Conservation (phyloP, 768 basidiomycete genomes). For the Serendipita sp. region DNA sequence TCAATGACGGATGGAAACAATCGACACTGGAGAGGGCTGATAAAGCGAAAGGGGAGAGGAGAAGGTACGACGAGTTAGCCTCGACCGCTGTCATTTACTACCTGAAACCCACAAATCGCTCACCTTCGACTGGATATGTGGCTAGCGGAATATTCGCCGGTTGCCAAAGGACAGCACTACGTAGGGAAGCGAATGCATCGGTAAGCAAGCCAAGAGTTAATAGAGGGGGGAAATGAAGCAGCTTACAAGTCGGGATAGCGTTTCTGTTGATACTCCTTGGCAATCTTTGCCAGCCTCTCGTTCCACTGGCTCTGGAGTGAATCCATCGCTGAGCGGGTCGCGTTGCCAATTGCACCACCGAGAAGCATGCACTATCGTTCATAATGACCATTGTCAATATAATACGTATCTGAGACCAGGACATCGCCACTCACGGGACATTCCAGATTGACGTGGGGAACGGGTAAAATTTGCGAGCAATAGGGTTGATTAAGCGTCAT, state of each 20-base stretch:
- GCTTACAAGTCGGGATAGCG: constrained; percentile 12
- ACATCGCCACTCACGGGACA: constrained; percentile 8
- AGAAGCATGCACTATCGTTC: constrained; percentile 9
- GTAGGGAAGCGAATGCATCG: too few species aligned
- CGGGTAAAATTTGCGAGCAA: not conserved
- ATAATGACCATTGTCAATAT: not conserved
- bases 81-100: not conserved
- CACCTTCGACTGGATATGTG: constrained; percentile 11
- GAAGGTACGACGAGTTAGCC: not conserved
- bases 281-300: constrained; percentile 11
- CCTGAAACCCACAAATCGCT: not conserved
- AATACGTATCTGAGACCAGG: not conserved
- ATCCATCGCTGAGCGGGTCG: constrained; percentile 11
- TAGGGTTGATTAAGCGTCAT: constrained; percentile 9
- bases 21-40: constrained; percentile 12
- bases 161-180: constrained; percentile 13
- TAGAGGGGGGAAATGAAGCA: not conserved
- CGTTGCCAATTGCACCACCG: constrained; percentile 7
- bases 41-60: not conserved
- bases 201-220: too few species aligned
- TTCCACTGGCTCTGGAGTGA: constrained; percentile 10
- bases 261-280: constrained; percentile 11
- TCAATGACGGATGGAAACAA: constrained; percentile 13
- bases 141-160: constrained; percentile 11
- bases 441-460: constrained; percentile 12